A percentile compares a stretch with the other conserved stretches of the same genome.
Conservation (phyloP, 2,329 filamentous ascomycete genomes). For the Fusarium miscanthi region DNA sequence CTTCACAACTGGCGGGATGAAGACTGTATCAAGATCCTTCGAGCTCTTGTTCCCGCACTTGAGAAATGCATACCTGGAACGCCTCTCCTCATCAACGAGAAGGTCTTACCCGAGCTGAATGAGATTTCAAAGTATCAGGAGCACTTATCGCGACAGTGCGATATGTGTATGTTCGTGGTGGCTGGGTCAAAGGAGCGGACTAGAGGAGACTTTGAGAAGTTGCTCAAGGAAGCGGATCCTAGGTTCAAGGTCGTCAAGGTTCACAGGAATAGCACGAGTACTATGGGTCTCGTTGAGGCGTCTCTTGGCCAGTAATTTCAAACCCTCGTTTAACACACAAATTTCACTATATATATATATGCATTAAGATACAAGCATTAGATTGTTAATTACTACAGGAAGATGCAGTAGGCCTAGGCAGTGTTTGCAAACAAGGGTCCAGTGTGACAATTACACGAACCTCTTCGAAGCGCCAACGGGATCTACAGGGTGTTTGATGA, state of each 20-base stretch:
- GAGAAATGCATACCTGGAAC: not conserved
- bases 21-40: not conserved
- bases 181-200: not conserved
- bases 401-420: fast-evolving
- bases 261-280: not conserved
- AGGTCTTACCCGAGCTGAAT: not conserved
- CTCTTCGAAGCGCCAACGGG: too few relatives aligned
- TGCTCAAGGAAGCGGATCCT: not conserved
- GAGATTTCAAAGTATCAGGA: not conserved
- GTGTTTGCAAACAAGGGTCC: fast-evolving
- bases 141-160: not conserved
- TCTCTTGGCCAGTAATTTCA: not conserved
- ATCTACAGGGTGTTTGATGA: too few relatives aligned
- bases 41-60: not conserved
- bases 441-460: too few relatives aligned
- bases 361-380: fast-evolving
- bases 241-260: not conserved
- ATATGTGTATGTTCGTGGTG: not conserved
- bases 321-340: not conserved
- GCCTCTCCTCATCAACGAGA: not conserved
- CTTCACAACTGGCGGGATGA: not conserved
- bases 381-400: fast-evolving
- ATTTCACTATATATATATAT: fast-evolving
- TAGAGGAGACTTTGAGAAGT: not conserved
- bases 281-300: not conserved